Conservation (phyloP, 306 rosid species). For the Dryas alaskensis region DNA sequence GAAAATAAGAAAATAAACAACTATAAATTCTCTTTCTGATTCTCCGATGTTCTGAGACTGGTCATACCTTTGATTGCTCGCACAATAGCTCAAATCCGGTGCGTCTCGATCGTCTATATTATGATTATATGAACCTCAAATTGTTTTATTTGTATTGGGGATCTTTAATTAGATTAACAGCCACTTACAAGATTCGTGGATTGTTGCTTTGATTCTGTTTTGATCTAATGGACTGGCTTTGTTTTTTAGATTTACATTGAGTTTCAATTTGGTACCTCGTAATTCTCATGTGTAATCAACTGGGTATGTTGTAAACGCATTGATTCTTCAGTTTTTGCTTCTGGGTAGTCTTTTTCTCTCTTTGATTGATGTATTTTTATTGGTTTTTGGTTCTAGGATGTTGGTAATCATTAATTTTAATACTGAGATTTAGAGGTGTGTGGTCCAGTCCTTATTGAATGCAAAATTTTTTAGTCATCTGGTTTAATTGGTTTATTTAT, state of each 20-base stretch:
- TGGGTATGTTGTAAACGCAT: conserved; percentile 35
- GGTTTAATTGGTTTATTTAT: conserved; percentile 29
- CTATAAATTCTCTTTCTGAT: conserved; percentile 38
- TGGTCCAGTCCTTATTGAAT: conserved; percentile 34
- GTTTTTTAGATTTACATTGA: conserved; percentile 25
- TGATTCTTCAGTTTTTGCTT: conserved; percentile 33
- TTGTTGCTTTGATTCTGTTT: conserved; percentile 33
- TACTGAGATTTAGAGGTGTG: conserved; percentile 43
- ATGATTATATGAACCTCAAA: conserved; percentile 24
- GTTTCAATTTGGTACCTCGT: conserved; percentile 32
- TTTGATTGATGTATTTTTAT: conserved; percentile 21
- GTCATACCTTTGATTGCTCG: conserved; percentile 47
- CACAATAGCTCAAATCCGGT: conserved; percentile 45
- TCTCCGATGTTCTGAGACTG: conserved; percentile 54
- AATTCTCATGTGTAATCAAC: conserved; percentile 24
- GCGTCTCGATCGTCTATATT: conserved; percentile 38
- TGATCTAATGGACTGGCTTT: conserved; percentile 44
- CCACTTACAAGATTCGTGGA: conserved; percentile 26
- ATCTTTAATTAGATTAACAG: conserved; percentile 36
- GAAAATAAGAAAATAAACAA: background rate
- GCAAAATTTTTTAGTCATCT: conserved; percentile 27
- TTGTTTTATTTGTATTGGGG: conserved; percentile 36
- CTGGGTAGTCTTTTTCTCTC: conserved; percentile 24
- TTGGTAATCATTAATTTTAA: conserved; percentile 29
- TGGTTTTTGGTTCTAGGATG: conserved; percentile 28